Evolutionary conservation across 495 filamentous ascomycete genomes (phyloP), one percentile per base, ranked within the genome.

Genomic region (Penicillium pancosmium): DNA sequence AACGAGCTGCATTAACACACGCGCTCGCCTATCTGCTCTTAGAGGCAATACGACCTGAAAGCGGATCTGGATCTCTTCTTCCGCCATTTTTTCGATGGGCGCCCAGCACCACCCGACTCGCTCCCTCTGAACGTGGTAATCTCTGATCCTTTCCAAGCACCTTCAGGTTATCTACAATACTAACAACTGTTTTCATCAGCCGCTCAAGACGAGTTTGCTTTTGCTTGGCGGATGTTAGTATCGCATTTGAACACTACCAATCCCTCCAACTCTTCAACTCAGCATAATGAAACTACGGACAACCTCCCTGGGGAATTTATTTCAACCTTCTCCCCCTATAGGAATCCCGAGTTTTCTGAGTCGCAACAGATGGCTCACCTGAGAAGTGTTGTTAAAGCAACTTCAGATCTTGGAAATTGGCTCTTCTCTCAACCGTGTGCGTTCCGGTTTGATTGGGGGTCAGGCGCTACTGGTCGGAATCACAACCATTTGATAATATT

Each of bases 141-240:
- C n/a, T 27, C 6, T 27, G 27, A 18, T n/a, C 3, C n/a, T 18
- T 15, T 18, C 8, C n/a, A n/a, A 18, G 5, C 12, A n/a, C 40
- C 13, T 16, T 43, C 5, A 15, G 13, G 9, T 19, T 43, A 18
- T n/a, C 40, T 43, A 12, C n/a, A 15, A 33, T 35, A 16, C 51
- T 60, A 52, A 41, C 21, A 4, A 25, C 3, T 7, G 12, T 19
- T 18, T 16, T 15, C 27, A 21, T 15, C 13, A 40, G 27, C 35
- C 56, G 60, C 49, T 12, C 36, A 34, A 19, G 51, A 57, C 35
- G 43, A 49, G 11, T 34, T 56, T 48, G 19, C 61, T 15, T 71
- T 67, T 50, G 53, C 57, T 31, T 71, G 68, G 68, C 68, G 71
- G 43, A 67, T 73, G 54, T 55, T 71, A 31, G 64, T 63, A 9